These are phyloP conservation scores for Corylus heterophylla DNA, from an alignment of 306 rosid genomes.

Conservation along the genomic window DNA sequence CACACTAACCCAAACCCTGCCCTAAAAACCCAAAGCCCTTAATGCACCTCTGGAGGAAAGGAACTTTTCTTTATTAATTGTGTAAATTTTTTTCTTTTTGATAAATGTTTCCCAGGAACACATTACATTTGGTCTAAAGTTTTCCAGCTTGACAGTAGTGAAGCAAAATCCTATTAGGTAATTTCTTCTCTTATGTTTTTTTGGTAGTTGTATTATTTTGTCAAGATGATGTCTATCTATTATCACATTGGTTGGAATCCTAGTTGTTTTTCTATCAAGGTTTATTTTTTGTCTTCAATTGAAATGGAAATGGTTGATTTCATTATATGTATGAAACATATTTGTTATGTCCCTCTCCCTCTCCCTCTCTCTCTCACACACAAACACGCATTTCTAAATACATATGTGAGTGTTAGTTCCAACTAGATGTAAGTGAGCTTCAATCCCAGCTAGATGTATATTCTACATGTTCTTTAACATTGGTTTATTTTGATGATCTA, in stretches of 20 bases:
- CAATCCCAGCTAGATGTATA: too few species aligned
- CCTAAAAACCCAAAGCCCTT: too few species aligned
- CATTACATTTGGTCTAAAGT: slow-evolving; percentile 67
- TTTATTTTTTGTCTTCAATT: not conserved
- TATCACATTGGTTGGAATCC: not conserved
- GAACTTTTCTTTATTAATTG: not conserved
- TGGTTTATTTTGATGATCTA: too few species aligned
- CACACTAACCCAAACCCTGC: too few species aligned
- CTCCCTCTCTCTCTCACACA: not conserved
- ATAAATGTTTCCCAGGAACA: slow-evolving; percentile 61
- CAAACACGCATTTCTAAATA: too few species aligned
- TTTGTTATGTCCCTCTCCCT: not conserved
- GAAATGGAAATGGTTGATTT: slow-evolving; percentile 1
- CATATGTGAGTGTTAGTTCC: too few species aligned
- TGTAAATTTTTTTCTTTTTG: slow-evolving; percentile 6
- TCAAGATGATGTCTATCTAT: not conserved
- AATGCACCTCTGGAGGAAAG: too few species aligned
- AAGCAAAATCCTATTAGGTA: slow-evolving; percentile 82
- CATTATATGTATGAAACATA: not conserved
- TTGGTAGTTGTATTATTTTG: slow-evolving; percentile 14
- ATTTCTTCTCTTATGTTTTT: slow-evolving; percentile 21
- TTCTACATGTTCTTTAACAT: too few species aligned
- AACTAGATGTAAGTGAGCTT: too few species aligned
- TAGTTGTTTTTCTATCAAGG: not conserved
- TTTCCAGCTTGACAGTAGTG: slow-evolving; percentile 75